Base-by-base conservation (phyloP, 306 rosid genomes). In the Prunus campanulata region DNA sequence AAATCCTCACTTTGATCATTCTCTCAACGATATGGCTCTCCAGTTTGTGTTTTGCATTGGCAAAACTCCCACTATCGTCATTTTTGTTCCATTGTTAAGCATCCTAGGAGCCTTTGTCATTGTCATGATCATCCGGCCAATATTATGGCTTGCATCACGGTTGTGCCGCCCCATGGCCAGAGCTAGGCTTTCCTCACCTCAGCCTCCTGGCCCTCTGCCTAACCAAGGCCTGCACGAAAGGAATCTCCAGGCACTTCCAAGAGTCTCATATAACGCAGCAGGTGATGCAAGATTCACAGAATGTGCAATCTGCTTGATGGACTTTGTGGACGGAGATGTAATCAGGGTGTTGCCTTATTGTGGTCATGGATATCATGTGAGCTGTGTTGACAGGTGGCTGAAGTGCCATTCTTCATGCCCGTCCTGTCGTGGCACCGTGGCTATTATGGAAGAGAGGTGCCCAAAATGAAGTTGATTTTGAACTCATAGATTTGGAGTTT, bases 301-400 rank as follows among this genome's bases (percentile, higher is more conserved):
- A 8, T 76, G 85, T 48, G 78, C 78, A n/a, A 65, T 81, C 57
- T 82, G 82, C 78, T 39, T 77, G 81, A 72, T 66, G 67, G 82
- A 77, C 54, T 82, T 71, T 35, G 81, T 56, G 55, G 74, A 66
- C 5, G 84, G 84, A 46, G 84, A 81, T 32, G 55, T 12, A 4
- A 47, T 48, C 9, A 56, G 70, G 78, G 55, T 81, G 35, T 66
- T 56, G 75, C 81, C 85, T 18, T 63, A 61, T 48, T 82, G 85
- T 67, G 71, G 78, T 60, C 85, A 77, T 51, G 78, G 81, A 24
- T 77, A 72, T 72, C 85, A 77, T 61, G 54, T 42, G 63, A 39
- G 24, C 30, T 81, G 81, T 22, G 59, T 81, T 5, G 81, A 65
- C 39, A 56, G 39, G 70, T 81, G 81, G 78, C 81, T 81, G 0